Conservation (phyloP, 768 basidiomycete genomes). For the Omphalotus guepiniiformis region DNA sequence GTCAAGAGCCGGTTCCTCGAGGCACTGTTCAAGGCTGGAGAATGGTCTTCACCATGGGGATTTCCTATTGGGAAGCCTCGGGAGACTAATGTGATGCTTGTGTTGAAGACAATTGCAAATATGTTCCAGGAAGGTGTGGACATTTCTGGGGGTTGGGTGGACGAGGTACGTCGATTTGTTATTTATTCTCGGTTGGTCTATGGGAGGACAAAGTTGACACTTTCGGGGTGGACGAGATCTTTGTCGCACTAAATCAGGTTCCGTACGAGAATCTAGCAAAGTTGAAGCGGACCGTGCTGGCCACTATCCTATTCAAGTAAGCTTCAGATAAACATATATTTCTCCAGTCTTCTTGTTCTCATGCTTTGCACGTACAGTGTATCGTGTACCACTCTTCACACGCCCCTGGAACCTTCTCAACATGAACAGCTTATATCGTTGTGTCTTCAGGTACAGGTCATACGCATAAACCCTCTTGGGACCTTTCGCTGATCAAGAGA, state of each 20-base stretch:
- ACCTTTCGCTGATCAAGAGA: background rate
- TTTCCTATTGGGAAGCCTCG: constrained; percentile 60
- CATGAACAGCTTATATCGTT: constrained; percentile 43
- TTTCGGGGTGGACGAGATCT: constrained; percentile 50
- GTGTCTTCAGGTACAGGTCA: constrained; percentile 36
- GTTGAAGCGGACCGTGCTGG: constrained; percentile 68
- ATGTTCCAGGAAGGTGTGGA: constrained; percentile 54
- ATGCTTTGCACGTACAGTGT: constrained; percentile 38
- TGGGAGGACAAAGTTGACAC: background rate
- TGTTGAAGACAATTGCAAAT: constrained; percentile 79
- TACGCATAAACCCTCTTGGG: background rate
- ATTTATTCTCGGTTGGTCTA: background rate
- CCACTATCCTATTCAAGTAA: constrained; percentile 87
- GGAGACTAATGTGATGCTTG: constrained; percentile 82
- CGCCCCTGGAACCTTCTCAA: constrained; percentile 33
- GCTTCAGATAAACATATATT: constrained; percentile 32
- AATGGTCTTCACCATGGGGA: constrained; percentile 56
- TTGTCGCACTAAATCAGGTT: constrained; percentile 46
- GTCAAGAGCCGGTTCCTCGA: constrained; percentile 52
- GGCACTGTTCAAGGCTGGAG: constrained; percentile 61
- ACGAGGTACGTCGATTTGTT: constrained; percentile 34
- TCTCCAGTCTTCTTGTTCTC: constrained; percentile 1
- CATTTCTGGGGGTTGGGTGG: constrained; percentile 45
- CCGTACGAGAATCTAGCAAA: constrained; percentile 59
- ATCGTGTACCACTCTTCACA: constrained; percentile 53